Evolutionary conservation across 306 rosid genomes (phyloP).

Genomic region (Sicyos baderoa): DNA sequence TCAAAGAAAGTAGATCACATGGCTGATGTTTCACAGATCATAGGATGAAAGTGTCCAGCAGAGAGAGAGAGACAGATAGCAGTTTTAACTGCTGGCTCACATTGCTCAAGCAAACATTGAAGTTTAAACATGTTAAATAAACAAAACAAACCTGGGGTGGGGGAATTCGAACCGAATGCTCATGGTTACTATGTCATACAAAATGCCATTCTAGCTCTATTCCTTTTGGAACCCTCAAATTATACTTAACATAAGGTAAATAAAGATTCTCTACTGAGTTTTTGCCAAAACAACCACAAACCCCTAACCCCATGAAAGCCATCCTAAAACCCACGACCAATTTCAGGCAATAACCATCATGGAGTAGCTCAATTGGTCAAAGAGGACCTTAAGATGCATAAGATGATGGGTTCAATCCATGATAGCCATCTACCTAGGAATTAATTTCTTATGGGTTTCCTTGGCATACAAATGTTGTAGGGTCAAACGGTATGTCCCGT

Average conservation of each 20-base stretch:
- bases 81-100: neutral
- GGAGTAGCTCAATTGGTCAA: too few relatives aligned
- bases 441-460: too few relatives aligned
- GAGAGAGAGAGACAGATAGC: neutral
- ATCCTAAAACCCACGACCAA: neutral
- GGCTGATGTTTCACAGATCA: neutral
- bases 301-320: neutral
- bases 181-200: too few relatives aligned
- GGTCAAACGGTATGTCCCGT: too few relatives aligned
- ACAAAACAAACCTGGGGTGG: neutral
- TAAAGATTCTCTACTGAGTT: neutral
- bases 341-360: too few relatives aligned
- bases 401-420: too few relatives aligned
- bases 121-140: neutral
- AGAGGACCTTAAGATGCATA: too few relatives aligned
- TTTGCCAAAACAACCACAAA: neutral
- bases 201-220: too few relatives aligned
- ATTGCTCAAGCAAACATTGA: neutral
- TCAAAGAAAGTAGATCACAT: neutral
- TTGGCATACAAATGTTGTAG: too few relatives aligned
- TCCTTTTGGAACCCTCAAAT: neutral
- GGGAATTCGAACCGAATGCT: too few relatives aligned
- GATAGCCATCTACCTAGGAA: too few relatives aligned
- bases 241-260: neutral
- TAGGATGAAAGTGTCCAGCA: neutral